A percentile compares a stretch with the other conserved stretches of the same genome.
Evolutionary conservation across 805 yeast species (phyloP).

Genomic region (Pachysolen tannophilus): DNA sequence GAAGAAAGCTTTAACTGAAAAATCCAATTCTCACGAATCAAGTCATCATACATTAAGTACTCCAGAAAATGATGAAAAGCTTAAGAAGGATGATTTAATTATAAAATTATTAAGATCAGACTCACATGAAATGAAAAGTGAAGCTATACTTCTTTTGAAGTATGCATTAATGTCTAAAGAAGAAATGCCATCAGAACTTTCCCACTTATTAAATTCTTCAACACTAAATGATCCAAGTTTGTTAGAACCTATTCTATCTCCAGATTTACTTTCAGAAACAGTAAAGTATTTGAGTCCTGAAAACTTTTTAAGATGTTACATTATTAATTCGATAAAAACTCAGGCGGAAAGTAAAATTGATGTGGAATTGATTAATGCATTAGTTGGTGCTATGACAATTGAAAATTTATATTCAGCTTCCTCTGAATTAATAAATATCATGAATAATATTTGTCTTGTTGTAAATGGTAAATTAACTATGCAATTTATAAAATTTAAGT

Average conservation of each 20-base stretch:
- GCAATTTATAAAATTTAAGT: conserved; percentile 29
- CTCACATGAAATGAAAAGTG: conserved; percentile 21
- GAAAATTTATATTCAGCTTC: conserved; percentile 25
- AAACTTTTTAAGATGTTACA: conserved; percentile 26
- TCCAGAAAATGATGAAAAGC: conserved; percentile 1
- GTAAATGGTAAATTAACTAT: conserved; percentile 25
- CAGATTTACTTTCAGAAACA: conserved; percentile 17
- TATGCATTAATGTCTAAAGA: conserved; percentile 31
- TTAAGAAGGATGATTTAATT: conserved; percentile 23
- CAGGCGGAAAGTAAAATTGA: neutral
- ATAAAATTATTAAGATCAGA: conserved; percentile 27
- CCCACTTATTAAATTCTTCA: conserved; percentile 18
- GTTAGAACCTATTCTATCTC: conserved; percentile 24
- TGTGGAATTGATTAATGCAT: conserved; percentile 14
- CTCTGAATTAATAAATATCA: conserved; percentile 20
- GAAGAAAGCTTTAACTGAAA: too few species aligned
- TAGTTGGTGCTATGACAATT: conserved; percentile 17
- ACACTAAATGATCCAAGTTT: conserved; percentile 24
- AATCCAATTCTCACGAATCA: too few species aligned
- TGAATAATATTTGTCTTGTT: conserved; percentile 25
- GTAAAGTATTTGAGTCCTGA: conserved; percentile 20
- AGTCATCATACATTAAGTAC: neutral
- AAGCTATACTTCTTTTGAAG: conserved; percentile 29
- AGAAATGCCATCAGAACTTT: conserved; percentile 20
- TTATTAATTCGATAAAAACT: neutral